Conservation (phyloP, 495 filamentous ascomycete genomes). For the Astrothelium macrocarpum region DNA sequence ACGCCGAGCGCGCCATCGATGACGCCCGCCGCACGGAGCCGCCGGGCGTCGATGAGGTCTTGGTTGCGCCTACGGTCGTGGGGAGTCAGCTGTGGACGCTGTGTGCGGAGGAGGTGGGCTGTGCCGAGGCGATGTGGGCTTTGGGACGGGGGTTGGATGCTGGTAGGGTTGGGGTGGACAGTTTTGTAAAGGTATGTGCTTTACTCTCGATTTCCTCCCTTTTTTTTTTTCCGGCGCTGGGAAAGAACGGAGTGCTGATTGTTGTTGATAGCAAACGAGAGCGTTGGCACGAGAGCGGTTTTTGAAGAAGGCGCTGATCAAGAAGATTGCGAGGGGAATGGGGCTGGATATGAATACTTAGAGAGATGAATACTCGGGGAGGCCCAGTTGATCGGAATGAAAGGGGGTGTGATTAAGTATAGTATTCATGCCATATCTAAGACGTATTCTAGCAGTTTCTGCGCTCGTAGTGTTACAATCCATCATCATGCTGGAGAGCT, state of each 20-base stretch:
- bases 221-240: not conserved
- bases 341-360: conserved; percentile 41
- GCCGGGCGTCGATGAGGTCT: conserved; percentile 71
- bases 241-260: conserved; percentile 6
- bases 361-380: too few relatives aligned
- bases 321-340: conserved; percentile 84
- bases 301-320: conserved; percentile 76
- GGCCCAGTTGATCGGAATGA: too few relatives aligned
- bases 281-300: conserved; percentile 81
- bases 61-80: conserved; percentile 90
- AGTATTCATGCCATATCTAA: not conserved
- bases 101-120: conserved; percentile 72
- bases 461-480: not conserved
- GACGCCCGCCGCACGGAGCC: conserved; percentile 45
- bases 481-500: not conserved
- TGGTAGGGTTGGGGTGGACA: conserved; percentile 67
- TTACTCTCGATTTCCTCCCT: not conserved
- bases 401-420: not conserved
- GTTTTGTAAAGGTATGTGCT: conserved; percentile 60
- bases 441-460: not conserved
- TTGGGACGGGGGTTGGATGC: conserved; percentile 72
- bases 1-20: conserved; percentile 70
- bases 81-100: conserved; percentile 84
- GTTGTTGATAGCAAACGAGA: conserved; percentile 53
- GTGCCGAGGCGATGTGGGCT: conserved; percentile 77